Evolutionary conservation across 306 rosid species (phyloP), one percentile per base, ranked within the genome.

Genomic region (Cajanus cajan): DNA sequence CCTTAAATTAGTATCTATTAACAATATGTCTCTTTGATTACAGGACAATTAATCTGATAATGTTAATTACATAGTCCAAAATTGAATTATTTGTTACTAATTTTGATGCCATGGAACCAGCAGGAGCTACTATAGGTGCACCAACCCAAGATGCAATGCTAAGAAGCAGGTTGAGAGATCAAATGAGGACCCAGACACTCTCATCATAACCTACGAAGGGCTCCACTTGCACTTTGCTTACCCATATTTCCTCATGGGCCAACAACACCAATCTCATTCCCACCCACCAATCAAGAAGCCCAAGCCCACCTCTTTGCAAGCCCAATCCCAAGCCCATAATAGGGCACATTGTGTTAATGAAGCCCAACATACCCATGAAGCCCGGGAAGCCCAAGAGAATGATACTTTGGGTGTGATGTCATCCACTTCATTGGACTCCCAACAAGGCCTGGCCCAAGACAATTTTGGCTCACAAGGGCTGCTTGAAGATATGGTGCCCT

Each of bases 121-220:
- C 44, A 92, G 97, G 89, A 94, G 98, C 81, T 94, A 94, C 66
- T 92, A 94, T 51, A 92, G 89, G 80, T 94, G 97, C 82, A 89
- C 97, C 50, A 94, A 92, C 72, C 95, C 98, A 79, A 89, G 93
- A 74, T 94, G 97, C 76, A 83, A 85, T 79, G 98, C 98, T 19
- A 94, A 92, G 91, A 94, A 90, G 84, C 98, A 94, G 51, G 97
- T 94, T 8, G 98, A 94, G 76, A 90, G 91, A 89, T 92, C 97
- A 40, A 77, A 63, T 28, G 96, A 88, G 50, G 98, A 94, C 62
- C 88, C 89, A 25, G 95, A 94, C 64, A 89, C 93, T 55, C 86
- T 88, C 31, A 82, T 90, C 81, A 91, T 94, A 77, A 92, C 95
- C 15, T 94, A 94, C 69, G 97, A 94, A 82, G 98, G 97, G 6